Evolutionary conservation across 2,329 filamentous ascomycete species (phyloP).

Genomic region (Fusarium sp.): DNA sequence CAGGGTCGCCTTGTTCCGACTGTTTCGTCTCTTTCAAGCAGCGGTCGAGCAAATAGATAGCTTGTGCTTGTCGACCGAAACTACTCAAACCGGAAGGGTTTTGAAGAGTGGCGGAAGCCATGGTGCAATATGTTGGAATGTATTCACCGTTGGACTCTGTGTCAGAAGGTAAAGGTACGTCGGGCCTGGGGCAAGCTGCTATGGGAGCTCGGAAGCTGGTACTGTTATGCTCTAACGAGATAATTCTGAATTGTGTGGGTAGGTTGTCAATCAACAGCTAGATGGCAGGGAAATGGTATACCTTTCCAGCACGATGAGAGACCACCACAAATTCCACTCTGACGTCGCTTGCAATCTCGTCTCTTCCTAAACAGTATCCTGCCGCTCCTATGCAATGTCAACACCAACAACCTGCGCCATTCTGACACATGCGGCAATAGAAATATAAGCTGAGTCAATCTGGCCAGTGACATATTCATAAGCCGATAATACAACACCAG

Average conservation of each 20-base stretch:
- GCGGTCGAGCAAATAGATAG: not conserved
- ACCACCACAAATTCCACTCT: not conserved
- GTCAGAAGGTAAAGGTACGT: not conserved
- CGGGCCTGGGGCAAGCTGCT: not conserved
- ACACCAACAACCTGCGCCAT: not conserved
- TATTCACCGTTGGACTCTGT: not conserved
- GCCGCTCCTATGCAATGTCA: rapidly evolving
- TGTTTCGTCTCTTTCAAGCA: rapidly evolving
- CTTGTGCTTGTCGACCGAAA: not conserved
- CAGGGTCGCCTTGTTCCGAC: rapidly evolving
- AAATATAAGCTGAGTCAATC: not conserved
- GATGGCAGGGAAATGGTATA: rapidly evolving
- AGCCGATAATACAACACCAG: not conserved
- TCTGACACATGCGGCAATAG: not conserved
- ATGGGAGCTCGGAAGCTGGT: rapidly evolving
- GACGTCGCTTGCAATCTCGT: rapidly evolving
- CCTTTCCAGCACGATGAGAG: not conserved
- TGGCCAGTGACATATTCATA: not conserved
- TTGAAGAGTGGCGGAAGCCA: rapidly evolving
- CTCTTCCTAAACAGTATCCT: not conserved
- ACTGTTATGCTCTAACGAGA: not conserved
- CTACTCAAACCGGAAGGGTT: not conserved
- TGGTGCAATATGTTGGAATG: not conserved
- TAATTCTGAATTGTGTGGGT: not conserved
- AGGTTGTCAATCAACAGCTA: rapidly evolving